Percentiles rank a stretch among this genome's conserved stretches.
Evolutionary conservation across 2,329 filamentous ascomycete species (phyloP).

Genomic region (Chaetomiaceae sp.): DNA sequence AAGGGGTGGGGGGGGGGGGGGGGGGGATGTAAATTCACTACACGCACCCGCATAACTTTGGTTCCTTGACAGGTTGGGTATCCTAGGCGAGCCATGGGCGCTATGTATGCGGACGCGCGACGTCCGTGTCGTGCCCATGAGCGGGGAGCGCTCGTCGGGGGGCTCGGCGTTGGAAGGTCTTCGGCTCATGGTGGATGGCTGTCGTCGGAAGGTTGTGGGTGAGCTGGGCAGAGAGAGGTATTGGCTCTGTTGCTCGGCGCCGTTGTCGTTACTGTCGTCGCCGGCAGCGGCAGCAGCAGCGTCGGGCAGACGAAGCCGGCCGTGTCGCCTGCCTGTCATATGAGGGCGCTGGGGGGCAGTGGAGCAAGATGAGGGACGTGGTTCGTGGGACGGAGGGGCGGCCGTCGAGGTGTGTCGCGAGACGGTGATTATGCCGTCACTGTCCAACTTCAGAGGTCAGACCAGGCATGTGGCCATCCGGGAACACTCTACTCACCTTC

Average conservation of each 20-base stretch:
- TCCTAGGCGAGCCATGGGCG: conserved; percentile 26
- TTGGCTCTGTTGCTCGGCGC: conserved; percentile 11
- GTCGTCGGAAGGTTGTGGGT: conserved; percentile 29
- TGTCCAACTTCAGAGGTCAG: conserved; percentile 3
- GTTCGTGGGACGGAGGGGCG: conserved; percentile 1
- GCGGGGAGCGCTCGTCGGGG: conserved; percentile 32
- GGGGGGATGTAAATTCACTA: background rate
- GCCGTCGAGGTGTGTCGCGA: background rate
- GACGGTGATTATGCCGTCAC: background rate
- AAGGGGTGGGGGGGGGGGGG: no score
- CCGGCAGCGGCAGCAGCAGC: background rate
- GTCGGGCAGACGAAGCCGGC: conserved; percentile 24
- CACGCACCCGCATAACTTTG: conserved; percentile 30
- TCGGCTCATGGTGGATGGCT: conserved; percentile 22
- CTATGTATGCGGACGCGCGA: conserved; percentile 28
- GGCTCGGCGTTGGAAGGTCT: conserved; percentile 21
- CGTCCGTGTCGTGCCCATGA: conserved; percentile 25
- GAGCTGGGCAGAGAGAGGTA: conserved; percentile 31
- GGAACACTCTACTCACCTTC: background rate
- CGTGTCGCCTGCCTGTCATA: conserved; percentile 24
- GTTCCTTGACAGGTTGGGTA: conserved; percentile 28
- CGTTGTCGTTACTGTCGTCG: background rate
- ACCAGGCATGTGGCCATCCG: background rate
- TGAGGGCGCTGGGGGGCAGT: background rate
- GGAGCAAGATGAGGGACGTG: background rate